A percentile compares a stretch with the other conserved stretches of the same genome.
These are phyloP conservation scores for Umbelopsis sp. DNA, from an alignment of 371 early-diverging fungal genomes.

Conservation along the genomic window DNA sequence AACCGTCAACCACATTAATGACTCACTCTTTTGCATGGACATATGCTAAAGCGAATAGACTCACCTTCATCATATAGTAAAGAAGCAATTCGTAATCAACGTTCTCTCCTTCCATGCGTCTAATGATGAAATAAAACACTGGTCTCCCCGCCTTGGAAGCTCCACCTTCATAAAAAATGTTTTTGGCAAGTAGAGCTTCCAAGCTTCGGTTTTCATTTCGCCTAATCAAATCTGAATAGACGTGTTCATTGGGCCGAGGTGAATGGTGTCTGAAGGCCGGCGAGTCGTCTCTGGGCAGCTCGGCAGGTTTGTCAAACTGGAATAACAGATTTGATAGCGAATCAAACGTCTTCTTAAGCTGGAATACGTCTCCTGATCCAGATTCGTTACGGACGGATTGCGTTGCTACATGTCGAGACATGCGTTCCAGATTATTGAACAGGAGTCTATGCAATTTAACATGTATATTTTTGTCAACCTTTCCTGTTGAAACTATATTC, in stretches of 20 bases:
- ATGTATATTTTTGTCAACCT: constrained; percentile 49
- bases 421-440: constrained; percentile 45
- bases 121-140: constrained; percentile 80
- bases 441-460: constrained; percentile 41
- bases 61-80: constrained; percentile 66
- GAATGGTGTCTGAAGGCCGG: constrained; percentile 42
- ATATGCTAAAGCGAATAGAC: not conserved
- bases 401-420: constrained; percentile 33
- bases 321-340: constrained; percentile 80
- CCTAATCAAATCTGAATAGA: constrained; percentile 74
- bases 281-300: constrained; percentile 46
- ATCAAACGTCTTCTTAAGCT: constrained; percentile 61
- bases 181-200: constrained; percentile 58
- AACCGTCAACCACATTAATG: not conserved
- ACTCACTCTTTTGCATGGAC: no score
- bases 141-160: constrained; percentile 73
- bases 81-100: constrained; percentile 80
- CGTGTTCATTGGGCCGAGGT: constrained; percentile 45
- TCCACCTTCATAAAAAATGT: constrained; percentile 79
- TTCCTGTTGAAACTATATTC: constrained; percentile 3
- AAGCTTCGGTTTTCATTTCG: constrained; percentile 65
- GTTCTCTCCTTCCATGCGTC: constrained; percentile 66
- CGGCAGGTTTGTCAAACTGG: constrained; percentile 81
- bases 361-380: constrained; percentile 31
- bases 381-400: constrained; percentile 19